Percentiles rank a stretch among this genome's conserved stretches.
These are phyloP conservation scores for Erodium trifolium DNA, from an alignment of 441 rosid genomes.

Conservation along the genomic window DNA sequence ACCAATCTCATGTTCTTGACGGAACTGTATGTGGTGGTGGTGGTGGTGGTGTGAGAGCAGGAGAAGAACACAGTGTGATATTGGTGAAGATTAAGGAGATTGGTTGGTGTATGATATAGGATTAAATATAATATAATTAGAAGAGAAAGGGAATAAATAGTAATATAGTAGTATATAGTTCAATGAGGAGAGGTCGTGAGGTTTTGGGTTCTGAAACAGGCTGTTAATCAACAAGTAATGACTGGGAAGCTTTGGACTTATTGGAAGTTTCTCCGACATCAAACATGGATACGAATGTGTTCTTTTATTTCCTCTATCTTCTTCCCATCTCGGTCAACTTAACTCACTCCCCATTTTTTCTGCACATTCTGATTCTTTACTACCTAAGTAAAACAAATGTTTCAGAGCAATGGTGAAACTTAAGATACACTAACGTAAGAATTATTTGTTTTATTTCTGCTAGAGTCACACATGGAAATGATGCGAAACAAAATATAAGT, in stretches of 20 bases:
- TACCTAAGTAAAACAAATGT: no score
- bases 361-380: no score
- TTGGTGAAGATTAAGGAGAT: slow-evolving; percentile 27
- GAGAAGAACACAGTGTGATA: not conserved
- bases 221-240: slow-evolving; percentile 22
- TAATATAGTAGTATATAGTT: no score
- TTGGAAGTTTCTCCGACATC: slow-evolving; percentile 54
- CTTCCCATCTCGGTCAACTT: slow-evolving; percentile 22
- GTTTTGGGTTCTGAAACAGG: slow-evolving; percentile 41
- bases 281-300: slow-evolving; percentile 27
- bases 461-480: no score
- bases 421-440: no score
- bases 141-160: not conserved
- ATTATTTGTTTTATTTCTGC: no score
- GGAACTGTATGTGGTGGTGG: no score
- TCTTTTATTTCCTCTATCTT: slow-evolving; percentile 20
- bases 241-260: slow-evolving; percentile 40
- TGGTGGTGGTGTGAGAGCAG: not conserved
- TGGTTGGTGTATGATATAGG: slow-evolving; percentile 17
- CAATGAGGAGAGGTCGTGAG: slow-evolving; percentile 32
- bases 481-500: no score
- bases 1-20: slow-evolving; percentile 19
- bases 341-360: not conserved
- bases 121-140: not conserved
- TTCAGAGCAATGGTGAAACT: no score